Conservation (phyloP, 202 grass and related monocot species). For the Brachypodium distachyon region DNA sequence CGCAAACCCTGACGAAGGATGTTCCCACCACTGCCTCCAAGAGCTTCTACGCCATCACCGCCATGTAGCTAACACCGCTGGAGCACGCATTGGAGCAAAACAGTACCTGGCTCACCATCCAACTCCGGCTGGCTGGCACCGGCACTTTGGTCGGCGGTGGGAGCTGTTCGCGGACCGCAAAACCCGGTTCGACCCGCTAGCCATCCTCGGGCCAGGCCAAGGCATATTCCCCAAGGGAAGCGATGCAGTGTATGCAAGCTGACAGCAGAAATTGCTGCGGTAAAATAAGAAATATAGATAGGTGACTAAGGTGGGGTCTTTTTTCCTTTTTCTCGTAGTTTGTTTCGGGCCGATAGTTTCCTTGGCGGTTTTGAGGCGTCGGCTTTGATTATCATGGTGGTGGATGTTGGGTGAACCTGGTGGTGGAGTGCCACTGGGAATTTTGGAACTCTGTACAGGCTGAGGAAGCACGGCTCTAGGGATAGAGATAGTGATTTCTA, state of each 20-base stretch:
- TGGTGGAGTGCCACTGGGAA: constrained; percentile 7
- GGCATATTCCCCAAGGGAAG: constrained; percentile 57
- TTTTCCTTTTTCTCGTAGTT: constrained; percentile 16
- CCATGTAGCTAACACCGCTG: constrained; percentile 31
- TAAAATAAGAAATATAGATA: constrained; percentile 17
- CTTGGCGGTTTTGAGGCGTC: constrained; percentile 27
- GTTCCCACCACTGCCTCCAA: constrained; percentile 50
- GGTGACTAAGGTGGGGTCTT: constrained; percentile 12
- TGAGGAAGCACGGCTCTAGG: constrained; percentile 30
- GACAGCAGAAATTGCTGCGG: background rate
- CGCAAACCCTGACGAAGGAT: constrained; percentile 40
- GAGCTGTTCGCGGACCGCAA: constrained; percentile 58
- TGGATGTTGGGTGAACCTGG: constrained; percentile 3
- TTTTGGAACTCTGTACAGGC: constrained; percentile 52
- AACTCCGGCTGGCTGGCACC: constrained; percentile 36
- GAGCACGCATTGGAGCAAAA: constrained; percentile 32
- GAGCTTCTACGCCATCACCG: constrained; percentile 51
- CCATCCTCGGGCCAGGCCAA: constrained; percentile 68
- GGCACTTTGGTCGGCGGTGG: constrained; percentile 55
- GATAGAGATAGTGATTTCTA: constrained; percentile 31
- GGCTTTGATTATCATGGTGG: constrained; percentile 5
- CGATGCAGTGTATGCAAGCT: constrained; percentile 12
- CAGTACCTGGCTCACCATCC: constrained; percentile 72
- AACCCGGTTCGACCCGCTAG: constrained; percentile 53
- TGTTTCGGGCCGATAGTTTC: constrained; percentile 10